Evolutionary conservation across 768 basidiomycete species (phyloP).

Genomic region (Pulveroboletus sp.): DNA sequence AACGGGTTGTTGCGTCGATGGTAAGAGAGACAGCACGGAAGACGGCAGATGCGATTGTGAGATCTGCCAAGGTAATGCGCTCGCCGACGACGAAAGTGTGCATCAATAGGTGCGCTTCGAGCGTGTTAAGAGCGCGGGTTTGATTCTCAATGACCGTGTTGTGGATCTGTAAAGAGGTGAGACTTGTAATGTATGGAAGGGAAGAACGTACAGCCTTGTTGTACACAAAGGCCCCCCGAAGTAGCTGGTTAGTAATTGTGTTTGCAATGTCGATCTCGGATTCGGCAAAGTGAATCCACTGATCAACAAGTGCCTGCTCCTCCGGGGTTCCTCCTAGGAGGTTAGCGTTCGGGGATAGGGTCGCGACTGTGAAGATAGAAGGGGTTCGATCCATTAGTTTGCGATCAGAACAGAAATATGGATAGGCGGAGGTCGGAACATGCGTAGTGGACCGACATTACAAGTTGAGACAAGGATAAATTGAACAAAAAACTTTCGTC

Average conservation of each 20-base stretch:
- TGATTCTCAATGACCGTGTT: slow-evolving; percentile 48
- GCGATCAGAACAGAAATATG: slow-evolving; percentile 9
- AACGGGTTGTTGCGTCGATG: slow-evolving; percentile 63
- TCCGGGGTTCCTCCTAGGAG: slow-evolving; percentile 64
- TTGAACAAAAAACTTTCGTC: slow-evolving; percentile 37
- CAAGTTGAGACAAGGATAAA: slow-evolving; percentile 72
- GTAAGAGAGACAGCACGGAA: slow-evolving; percentile 48
- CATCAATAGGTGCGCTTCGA: slow-evolving; percentile 69
- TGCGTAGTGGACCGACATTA: slow-evolving; percentile 44
- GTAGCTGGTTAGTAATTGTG: slow-evolving; percentile 37
- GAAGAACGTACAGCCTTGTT: slow-evolving; percentile 67
- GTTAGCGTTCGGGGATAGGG: slow-evolving; percentile 68
- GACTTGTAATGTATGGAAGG: neutral
- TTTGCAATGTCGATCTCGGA: slow-evolving; percentile 48
- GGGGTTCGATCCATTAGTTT: slow-evolving; percentile 2
- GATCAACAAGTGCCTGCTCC: slow-evolving; percentile 73
- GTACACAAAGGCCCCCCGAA: slow-evolving; percentile 59
- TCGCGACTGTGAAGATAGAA: slow-evolving; percentile 52
- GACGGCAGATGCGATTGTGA: slow-evolving; percentile 60
- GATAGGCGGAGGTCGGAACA: slow-evolving; percentile 7
- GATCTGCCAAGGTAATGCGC: slow-evolving; percentile 90
- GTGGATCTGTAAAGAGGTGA: slow-evolving; percentile 46
- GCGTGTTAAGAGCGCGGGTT: slow-evolving; percentile 52
- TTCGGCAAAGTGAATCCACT: slow-evolving; percentile 80
- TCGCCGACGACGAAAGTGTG: slow-evolving; percentile 92